Evolutionary conservation across 148 eudicot genomes (phyloP).

Genomic region (Chenopodium formosanum): DNA sequence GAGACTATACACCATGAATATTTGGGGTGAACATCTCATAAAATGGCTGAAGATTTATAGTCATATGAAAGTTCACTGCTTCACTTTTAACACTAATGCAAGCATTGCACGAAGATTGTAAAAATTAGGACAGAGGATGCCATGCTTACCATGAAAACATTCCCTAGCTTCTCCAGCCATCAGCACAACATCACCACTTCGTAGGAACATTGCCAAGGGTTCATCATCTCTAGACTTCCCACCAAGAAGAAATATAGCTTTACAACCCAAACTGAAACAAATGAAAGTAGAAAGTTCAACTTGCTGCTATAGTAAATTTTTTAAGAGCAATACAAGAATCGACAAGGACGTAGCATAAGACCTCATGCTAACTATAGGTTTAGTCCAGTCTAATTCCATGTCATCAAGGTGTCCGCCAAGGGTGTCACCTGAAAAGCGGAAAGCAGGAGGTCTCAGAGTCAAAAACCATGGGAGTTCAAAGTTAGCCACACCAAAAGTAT

Average conservation of each 20-base stretch:
- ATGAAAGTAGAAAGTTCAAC: background rate
- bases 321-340: background rate
- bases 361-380: slow-evolving; percentile 96
- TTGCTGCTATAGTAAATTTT: background rate
- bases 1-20: background rate
- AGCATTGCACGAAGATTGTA: slow-evolving; percentile 2
- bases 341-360: slow-evolving; percentile 19
- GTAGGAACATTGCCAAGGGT: slow-evolving; percentile 79
- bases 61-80: background rate
- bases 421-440: slow-evolving; percentile 63
- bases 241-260: slow-evolving; percentile 92
- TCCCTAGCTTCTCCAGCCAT: slow-evolving; percentile 98
- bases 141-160: slow-evolving; percentile 80
- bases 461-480: background rate
- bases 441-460: background rate
- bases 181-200: slow-evolving; percentile 83
- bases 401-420: slow-evolving; percentile 97
- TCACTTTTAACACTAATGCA: background rate
- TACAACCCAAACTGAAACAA: slow-evolving; percentile 80
- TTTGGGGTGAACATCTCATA: background rate
- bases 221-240: slow-evolving; percentile 83
- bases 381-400: slow-evolving; percentile 97
- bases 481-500: background rate
- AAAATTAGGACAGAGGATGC: background rate
- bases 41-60: background rate